phyloP scores from a whole-genome alignment of 73 alveolate genomes.

The Symbiodinium natans region DNA sequence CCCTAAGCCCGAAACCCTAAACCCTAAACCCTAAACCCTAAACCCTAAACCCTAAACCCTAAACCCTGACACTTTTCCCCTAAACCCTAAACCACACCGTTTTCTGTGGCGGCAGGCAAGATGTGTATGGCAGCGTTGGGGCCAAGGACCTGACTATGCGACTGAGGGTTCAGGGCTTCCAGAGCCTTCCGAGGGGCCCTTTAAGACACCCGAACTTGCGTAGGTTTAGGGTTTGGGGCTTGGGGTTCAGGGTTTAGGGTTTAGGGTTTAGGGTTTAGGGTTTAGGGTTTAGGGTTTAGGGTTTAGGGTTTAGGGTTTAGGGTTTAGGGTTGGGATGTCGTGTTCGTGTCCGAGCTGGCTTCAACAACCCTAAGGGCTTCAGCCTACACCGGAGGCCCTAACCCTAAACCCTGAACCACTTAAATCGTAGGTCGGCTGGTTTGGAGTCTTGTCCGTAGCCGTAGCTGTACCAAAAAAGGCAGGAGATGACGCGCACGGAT shows the following conservation, averaged over 20 bases:
- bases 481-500: too few species aligned
- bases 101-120: background rate
- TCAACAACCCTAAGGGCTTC: background rate
- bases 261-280: background rate
- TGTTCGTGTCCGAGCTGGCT: background rate
- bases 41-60: too few species aligned
- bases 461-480: too few species aligned
- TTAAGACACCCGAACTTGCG: too few species aligned
- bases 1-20: too few species aligned
- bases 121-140: background rate
- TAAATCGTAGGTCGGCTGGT: too few species aligned
- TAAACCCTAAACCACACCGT: too few species aligned
- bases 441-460: too few species aligned
- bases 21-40: too few species aligned
- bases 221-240: background rate
- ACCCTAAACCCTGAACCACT: too few species aligned
- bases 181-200: background rate
- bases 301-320: background rate
- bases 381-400: background rate
- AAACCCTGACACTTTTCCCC: too few species aligned
- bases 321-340: background rate
- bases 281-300: background rate
- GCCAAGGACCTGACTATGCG: background rate
- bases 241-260: background rate
- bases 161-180: too few species aligned